Evolutionary conservation across 1,284 basidiomycete genomes (phyloP).

Genomic region (Anthracocystis setariae): DNA sequence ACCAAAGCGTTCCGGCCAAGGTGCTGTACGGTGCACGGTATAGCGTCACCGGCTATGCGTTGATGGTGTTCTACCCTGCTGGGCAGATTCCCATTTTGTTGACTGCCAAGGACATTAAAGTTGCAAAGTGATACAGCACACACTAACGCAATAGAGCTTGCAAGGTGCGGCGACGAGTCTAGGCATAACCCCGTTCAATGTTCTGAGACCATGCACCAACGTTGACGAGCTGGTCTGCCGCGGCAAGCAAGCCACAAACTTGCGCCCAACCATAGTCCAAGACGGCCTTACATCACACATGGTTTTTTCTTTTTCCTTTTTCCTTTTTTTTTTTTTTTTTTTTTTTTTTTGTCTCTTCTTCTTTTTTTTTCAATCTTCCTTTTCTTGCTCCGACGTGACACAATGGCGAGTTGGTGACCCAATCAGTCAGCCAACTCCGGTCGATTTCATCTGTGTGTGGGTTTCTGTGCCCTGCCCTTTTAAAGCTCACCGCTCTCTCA

Average conservation of each 20-base stretch:
- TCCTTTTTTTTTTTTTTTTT: neutral
- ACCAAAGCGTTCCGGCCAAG: too few relatives aligned
- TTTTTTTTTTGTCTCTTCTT: neutral
- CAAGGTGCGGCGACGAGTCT: too few relatives aligned
- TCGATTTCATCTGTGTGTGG: too few relatives aligned
- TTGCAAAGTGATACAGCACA: too few relatives aligned
- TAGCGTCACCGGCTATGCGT: too few relatives aligned
- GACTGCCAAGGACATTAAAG: too few relatives aligned
- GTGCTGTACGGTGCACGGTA: too few relatives aligned
- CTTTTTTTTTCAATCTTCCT: neutral
- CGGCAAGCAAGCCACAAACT: conserved; percentile 9
- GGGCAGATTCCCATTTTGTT: too few relatives aligned
- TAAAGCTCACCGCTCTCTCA: too few relatives aligned
- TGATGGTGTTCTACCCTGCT: too few relatives aligned
- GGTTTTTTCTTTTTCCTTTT: neutral
- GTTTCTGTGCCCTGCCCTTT: too few relatives aligned
- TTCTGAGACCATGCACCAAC: neutral
- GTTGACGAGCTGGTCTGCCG: neutral
- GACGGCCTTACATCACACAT: conserved; percentile 1
- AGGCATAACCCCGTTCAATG: neutral
- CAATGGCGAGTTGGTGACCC: neutral
- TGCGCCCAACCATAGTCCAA: conserved; percentile 1
- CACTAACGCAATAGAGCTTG: too few relatives aligned
- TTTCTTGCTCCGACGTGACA: conserved; percentile 3
- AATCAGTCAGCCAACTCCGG: neutral